Conservation (phyloP, 1,284 basidiomycete genomes). For the Ustilago hordei region DNA sequence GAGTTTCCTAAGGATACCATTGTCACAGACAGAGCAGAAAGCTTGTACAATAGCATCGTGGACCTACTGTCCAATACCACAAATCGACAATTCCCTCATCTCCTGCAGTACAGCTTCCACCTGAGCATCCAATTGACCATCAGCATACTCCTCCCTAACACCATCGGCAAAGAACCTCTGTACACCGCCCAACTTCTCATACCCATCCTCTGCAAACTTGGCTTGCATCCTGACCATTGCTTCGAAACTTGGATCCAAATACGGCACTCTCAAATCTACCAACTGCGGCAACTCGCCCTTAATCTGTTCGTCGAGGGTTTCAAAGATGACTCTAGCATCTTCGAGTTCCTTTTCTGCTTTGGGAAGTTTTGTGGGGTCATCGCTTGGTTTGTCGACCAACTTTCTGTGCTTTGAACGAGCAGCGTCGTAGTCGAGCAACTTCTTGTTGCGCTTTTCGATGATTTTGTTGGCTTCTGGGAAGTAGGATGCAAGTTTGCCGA, state of each 20-base stretch:
- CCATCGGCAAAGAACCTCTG: conserved; percentile 78
- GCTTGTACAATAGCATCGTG: too few species aligned
- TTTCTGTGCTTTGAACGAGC: conserved; percentile 81
- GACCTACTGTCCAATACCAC: conserved; percentile 64
- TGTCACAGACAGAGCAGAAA: neutral
- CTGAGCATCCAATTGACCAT: conserved; percentile 93
- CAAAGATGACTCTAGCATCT: conserved; percentile 91
- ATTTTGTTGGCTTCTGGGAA: conserved; percentile 94
- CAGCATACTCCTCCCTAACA: conserved; percentile 82
- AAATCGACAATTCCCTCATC: conserved; percentile 93
- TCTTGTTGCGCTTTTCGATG: conserved; percentile 94
- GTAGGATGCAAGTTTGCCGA: conserved; percentile 93
- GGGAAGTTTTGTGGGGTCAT: conserved; percentile 91
- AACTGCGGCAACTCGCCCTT: conserved; percentile 90
- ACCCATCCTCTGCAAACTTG: conserved; percentile 96
- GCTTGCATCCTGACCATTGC: conserved; percentile 96
- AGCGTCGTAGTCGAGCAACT: conserved; percentile 96
- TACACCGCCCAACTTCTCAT: conserved; percentile 95
- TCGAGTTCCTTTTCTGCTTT: conserved; percentile 94
- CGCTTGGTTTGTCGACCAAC: conserved; percentile 89
- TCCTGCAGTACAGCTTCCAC: conserved; percentile 93
- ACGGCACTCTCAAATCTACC: conserved; percentile 93
- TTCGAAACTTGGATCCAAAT: conserved; percentile 98
- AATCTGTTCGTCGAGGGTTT: conserved; percentile 90
- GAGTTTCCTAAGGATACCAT: neutral